Evolutionary conservation across 2,329 filamentous ascomycete species (phyloP), one percentile per base, ranked within the genome.

Genomic region (Colletotrichum sp.): DNA sequence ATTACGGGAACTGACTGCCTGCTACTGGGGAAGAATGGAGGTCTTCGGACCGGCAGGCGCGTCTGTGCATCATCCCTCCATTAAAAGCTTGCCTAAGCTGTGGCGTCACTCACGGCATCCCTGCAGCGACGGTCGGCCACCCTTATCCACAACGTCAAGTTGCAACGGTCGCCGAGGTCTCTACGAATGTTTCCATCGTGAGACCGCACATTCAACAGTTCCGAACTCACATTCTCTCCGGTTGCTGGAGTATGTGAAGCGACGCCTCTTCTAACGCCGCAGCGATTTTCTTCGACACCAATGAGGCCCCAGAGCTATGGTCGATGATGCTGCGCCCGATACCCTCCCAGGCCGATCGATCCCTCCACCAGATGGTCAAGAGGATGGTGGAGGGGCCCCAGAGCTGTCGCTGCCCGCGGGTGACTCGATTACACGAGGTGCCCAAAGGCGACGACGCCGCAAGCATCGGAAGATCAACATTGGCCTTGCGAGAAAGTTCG

Each of bases 401-500:
- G 61, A 67, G 21, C 62, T 38, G 55, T 73, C 70, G 64, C 58
- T 66, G 24, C 71, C 58, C 32, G 36, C 55, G 43, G 65, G 66
- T 66, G 66, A 79, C 67, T 52, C 65, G 43, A 74, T 21, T 9
- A 72, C 71, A 48, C 80, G 79, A 55, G 80, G 80, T 32, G 78
- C 78, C 34, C 77, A 71, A 30, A 82, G 83, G 68, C 81, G 84
- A 66, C 82, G 82, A 67, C 83, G 82, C 56, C 82, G 82, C 75
- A 84, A 80, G 79, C 84, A 82, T 70, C 85, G 82, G 79, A 84
- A 82, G 73, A 82, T 83, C 69, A 83, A 85, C 69, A 83, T 85
- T 67, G 82, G 88, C 78, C 83, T 91, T 79, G 83, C 84, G 73
- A 92, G 89, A 83, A 93, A 93, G 86, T 85, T 91, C 71, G 84